These are phyloP conservation scores for Thielaviopsis euricoi DNA, from an alignment of 2,329 filamentous ascomycete genomes.

Conservation along the genomic window DNA sequence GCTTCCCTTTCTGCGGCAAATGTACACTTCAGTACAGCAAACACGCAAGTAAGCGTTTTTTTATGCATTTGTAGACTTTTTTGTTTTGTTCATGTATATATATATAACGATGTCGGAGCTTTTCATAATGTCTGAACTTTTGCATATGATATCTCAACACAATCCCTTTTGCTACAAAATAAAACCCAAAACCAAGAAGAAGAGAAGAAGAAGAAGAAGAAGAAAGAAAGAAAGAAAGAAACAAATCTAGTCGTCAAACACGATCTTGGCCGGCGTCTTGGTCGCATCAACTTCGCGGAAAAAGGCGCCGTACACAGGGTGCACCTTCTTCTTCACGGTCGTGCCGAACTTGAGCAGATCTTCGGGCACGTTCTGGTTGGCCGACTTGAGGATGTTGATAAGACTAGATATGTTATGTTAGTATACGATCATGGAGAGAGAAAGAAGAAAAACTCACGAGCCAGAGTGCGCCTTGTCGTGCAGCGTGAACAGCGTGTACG, in stretches of 20 bases:
- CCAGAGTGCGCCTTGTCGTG: slow-evolving; percentile 86
- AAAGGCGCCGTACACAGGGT: slow-evolving; percentile 88
- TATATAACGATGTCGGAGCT: no score
- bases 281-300: slow-evolving; percentile 78
- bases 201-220: slow-evolving; percentile 4
- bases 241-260: slow-evolving; percentile 37
- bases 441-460: slow-evolving; percentile 41
- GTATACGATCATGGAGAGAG: slow-evolving; percentile 11
- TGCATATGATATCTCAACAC: neutral
- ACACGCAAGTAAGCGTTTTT: neutral
- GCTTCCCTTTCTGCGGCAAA: slow-evolving; percentile 5
- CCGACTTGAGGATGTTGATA: slow-evolving; percentile 88
- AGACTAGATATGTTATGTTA: slow-evolving; percentile 35
- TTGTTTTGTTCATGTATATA: no score
- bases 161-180: no score
- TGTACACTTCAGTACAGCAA: neutral
- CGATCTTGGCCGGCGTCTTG: slow-evolving; percentile 81
- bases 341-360: slow-evolving; percentile 89
- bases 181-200: no score
- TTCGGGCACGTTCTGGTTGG: slow-evolving; percentile 79
- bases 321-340: slow-evolving; percentile 97
- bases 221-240: neutral
- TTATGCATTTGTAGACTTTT: no score
- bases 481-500: slow-evolving; percentile 88
- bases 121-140: no score